These are phyloP conservation scores for Pestalotiopsis sp. DNA, from an alignment of 2,329 filamentous ascomycete genomes.

Conservation along the genomic window DNA sequence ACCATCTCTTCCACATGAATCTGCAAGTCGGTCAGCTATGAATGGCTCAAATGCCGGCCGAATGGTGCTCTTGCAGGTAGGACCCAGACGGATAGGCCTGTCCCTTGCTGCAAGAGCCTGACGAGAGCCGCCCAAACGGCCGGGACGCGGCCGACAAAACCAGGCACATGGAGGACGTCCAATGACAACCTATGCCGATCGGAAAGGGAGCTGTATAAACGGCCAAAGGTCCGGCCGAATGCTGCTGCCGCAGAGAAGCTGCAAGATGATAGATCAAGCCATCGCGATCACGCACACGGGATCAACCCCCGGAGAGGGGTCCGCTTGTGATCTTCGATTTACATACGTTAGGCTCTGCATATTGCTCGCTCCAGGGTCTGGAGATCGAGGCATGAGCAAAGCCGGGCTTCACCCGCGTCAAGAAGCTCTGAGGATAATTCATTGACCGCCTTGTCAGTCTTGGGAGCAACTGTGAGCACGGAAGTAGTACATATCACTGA, in stretches of 20 bases:
- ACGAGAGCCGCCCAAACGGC: background rate
- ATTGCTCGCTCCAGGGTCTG: background rate
- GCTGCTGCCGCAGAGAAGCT: background rate
- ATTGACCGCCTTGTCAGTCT: background rate
- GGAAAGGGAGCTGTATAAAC: background rate
- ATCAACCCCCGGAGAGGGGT: background rate
- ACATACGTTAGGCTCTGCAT: background rate
- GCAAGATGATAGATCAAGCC: slow-evolving; percentile 9
- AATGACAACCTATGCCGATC: background rate
- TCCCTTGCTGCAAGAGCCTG: background rate
- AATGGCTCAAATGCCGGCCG: background rate
- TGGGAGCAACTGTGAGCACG: background rate
- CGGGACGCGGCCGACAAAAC: background rate
- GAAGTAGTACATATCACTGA: background rate
- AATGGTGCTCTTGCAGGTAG: background rate
- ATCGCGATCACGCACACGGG: background rate
- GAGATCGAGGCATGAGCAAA: background rate
- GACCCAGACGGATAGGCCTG: background rate
- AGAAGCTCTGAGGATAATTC: background rate
- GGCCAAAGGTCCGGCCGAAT: background rate
- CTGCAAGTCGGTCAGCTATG: background rate
- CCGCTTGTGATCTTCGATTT: slow-evolving; percentile 2
- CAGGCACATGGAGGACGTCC: background rate
- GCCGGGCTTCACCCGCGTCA: background rate
- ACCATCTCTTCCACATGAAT: background rate